These are phyloP conservation scores for Geranium rotundifolium DNA, from an alignment of 345 rosid genomes.

Conservation along the genomic window DNA sequence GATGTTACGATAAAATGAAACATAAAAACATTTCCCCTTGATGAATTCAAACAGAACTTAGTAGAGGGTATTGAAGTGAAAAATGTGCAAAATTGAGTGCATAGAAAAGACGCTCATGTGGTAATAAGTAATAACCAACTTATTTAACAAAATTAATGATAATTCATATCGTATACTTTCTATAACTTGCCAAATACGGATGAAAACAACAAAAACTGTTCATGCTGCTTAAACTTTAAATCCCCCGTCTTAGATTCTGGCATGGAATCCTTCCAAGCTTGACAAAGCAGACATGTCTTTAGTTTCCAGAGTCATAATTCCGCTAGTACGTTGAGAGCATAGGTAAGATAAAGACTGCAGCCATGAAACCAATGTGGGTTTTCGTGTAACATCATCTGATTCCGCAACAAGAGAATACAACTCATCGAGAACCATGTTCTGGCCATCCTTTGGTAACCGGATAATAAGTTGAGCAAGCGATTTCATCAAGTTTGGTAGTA, in stretches of 20 bases:
- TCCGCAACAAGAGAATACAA: slow-evolving; percentile 66
- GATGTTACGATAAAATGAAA: too few relatives aligned
- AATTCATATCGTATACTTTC: too few relatives aligned
- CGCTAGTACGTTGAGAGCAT: slow-evolving; percentile 28
- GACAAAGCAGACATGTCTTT: neutral
- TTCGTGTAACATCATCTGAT: slow-evolving; percentile 89
- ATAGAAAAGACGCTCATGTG: too few relatives aligned
- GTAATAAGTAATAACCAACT: too few relatives aligned
- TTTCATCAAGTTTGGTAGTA: slow-evolving; percentile 76
- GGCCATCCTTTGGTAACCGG: slow-evolving; percentile 67
- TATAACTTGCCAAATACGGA: too few relatives aligned
- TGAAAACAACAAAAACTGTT: too few relatives aligned
- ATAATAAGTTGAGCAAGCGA: slow-evolving; percentile 50
- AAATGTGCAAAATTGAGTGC: too few relatives aligned
- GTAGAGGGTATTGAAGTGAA: too few relatives aligned
- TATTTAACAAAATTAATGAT: too few relatives aligned
- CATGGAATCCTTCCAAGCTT: neutral
- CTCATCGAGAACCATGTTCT: slow-evolving; percentile 67
- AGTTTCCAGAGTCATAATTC: neutral
- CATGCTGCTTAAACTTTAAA: too few relatives aligned
- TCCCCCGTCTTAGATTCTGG: neutral
- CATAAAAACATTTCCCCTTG: too few relatives aligned
- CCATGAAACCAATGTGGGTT: slow-evolving; percentile 84
- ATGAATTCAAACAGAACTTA: too few relatives aligned
- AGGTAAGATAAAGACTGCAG: slow-evolving; percentile 69